Evolutionary conservation across 2,329 filamentous ascomycete genomes (phyloP).

Genomic region (Cladosporium austrohemisphaericum): DNA sequence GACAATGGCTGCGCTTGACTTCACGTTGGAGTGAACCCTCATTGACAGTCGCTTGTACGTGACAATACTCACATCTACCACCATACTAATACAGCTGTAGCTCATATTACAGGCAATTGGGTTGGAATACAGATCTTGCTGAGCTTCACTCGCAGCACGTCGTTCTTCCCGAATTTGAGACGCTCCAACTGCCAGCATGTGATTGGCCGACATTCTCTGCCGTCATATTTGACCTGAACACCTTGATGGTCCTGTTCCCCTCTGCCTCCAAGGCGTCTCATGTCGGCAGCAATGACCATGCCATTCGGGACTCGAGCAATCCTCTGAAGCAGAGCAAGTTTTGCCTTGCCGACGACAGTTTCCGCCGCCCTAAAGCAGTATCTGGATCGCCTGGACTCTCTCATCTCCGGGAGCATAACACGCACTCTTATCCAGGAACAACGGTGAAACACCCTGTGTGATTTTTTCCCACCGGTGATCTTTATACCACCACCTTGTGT

Average conservation of each 20-base stretch:
- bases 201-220: constrained; percentile 11
- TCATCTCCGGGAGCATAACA: no score
- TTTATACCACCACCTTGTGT: constrained; percentile 8
- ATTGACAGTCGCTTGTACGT: no score
- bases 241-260: constrained; percentile 7
- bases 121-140: no score
- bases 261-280: background rate
- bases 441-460: background rate
- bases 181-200: constrained; percentile 1
- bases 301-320: constrained; percentile 1
- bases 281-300: background rate
- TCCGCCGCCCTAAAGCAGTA: no score
- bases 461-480: background rate
- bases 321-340: no score
- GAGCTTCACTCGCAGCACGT: background rate
- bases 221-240: constrained; percentile 8
- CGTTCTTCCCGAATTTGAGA: constrained; percentile 4
- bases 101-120: no score
- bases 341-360: no score
- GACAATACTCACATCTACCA: background rate
- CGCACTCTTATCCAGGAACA: no score
- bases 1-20: no score
- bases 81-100: background rate
- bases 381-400: no score
- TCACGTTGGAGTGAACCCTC: no score